A percentile compares a stretch with the other conserved stretches of the same genome.
These are phyloP conservation scores for Hyphopichia pseudoburtonii DNA, from an alignment of 1,139 yeast genomes.

Conservation along the genomic window DNA sequence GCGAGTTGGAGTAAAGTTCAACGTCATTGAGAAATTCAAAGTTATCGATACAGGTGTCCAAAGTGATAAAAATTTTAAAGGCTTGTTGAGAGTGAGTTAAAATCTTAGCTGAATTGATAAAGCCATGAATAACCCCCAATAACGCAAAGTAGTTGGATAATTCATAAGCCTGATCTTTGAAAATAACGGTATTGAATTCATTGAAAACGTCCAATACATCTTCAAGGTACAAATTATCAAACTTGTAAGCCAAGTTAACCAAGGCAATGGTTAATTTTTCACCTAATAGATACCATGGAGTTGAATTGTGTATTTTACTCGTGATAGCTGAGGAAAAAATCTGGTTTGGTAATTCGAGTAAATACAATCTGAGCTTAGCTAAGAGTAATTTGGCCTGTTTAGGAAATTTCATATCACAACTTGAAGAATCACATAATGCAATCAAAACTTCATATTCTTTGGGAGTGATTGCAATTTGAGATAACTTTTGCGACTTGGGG, in stretches of 20 bases:
- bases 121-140: slow-evolving; percentile 47
- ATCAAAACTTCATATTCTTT: slow-evolving; percentile 71
- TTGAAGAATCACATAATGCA: slow-evolving; percentile 61
- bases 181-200: slow-evolving; percentile 25
- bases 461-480: slow-evolving; percentile 42
- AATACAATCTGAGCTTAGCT: slow-evolving; percentile 55
- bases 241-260: slow-evolving; percentile 34
- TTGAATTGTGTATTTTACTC: slow-evolving; percentile 22
- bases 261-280: slow-evolving; percentile 39
- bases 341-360: slow-evolving; percentile 60
- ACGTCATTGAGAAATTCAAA: slow-evolving; percentile 40
- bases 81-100: slow-evolving; percentile 28
- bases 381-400: slow-evolving; percentile 54
- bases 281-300: slow-evolving; percentile 41
- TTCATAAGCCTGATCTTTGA: slow-evolving; percentile 22
- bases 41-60: slow-evolving; percentile 42
- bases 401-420: slow-evolving; percentile 34
- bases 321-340: slow-evolving; percentile 26
- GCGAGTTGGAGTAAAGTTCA: slow-evolving; percentile 32
- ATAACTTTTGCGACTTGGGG: slow-evolving; percentile 11
- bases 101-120: slow-evolving; percentile 33
- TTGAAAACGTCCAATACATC: slow-evolving; percentile 31
- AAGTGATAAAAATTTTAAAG: slow-evolving; percentile 32
- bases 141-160: slow-evolving; percentile 44
- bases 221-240: slow-evolving; percentile 24